Evolutionary conservation across 768 basidiomycete species (phyloP).

Genomic region (Boletus rufocinnamomeus): DNA sequence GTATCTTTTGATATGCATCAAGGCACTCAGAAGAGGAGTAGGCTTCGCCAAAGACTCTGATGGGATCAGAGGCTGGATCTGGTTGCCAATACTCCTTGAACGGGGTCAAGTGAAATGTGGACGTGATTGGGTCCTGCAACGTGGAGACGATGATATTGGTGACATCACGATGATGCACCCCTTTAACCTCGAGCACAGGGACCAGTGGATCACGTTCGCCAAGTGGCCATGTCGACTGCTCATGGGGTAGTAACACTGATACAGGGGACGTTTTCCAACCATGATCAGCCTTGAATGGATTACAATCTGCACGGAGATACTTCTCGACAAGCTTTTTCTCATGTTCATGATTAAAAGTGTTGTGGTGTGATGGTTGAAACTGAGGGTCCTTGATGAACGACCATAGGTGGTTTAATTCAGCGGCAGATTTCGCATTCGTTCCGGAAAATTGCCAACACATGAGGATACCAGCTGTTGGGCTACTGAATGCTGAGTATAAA

Average conservation of each 20-base stretch:
- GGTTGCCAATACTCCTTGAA: constrained; percentile 10
- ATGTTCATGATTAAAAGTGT: constrained; percentile 14
- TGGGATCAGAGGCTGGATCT: not conserved
- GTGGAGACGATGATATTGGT: constrained; percentile 5
- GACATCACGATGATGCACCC: not conserved
- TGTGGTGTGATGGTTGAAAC: constrained; percentile 18
- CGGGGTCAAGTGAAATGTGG: not conserved
- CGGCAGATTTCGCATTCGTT: constrained; percentile 28
- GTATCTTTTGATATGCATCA: too few relatives aligned
- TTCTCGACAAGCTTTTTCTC: constrained; percentile 2
- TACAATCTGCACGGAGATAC: constrained; percentile 1
- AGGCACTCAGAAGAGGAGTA: too few relatives aligned
- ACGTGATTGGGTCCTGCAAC: not conserved
- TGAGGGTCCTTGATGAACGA: constrained; percentile 24
- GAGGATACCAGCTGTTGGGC: constrained; percentile 25
- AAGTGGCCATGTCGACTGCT: not conserved
- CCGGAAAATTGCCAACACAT: constrained; percentile 36
- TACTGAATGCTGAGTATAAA: constrained; percentile 17
- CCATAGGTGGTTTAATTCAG: constrained; percentile 31
- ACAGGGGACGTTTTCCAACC: constrained; percentile 9
- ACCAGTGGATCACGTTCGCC: not conserved
- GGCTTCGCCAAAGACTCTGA: not conserved
- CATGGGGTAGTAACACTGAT: not conserved
- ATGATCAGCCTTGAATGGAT: not conserved
- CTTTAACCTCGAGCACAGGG: not conserved